phyloP scores from a whole-genome alignment of 1,284 basidiomycete species.

The Ganoderma meredithae region DNA sequence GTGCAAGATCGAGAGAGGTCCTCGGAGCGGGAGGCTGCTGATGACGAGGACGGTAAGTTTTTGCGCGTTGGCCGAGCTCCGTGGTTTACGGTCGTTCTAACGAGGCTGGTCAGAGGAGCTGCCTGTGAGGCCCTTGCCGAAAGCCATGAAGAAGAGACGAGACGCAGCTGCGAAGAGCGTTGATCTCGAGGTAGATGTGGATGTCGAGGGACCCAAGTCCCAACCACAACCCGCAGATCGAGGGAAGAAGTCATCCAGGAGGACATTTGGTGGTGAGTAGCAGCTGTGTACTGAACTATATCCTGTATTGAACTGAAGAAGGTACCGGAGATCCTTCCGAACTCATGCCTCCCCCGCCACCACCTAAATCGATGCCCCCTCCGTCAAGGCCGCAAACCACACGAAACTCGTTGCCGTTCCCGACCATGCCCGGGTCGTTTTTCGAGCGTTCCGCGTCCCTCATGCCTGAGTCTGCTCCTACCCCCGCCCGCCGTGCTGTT shows the following conservation, averaged over 20 bases:
- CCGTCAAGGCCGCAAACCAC: constrained; percentile 33
- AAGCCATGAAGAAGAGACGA: constrained; percentile 24
- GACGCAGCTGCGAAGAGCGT: constrained; percentile 3
- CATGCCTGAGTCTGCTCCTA: constrained; percentile 49
- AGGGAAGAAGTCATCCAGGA: constrained; percentile 12
- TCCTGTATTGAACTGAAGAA: background rate
- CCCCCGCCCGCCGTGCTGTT: constrained; percentile 16
- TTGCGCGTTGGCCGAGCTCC: background rate
- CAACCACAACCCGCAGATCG: constrained; percentile 13
- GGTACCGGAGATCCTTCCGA: constrained; percentile 9
- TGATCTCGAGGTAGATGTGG: constrained; percentile 16
- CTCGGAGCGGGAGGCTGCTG: constrained; percentile 28
- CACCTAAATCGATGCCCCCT: constrained; percentile 10
- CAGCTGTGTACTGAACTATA: background rate
- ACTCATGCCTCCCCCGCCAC: constrained; percentile 29
- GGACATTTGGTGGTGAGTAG: constrained; percentile 5
- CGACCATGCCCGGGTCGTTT: constrained; percentile 81
- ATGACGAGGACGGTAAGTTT: constrained; percentile 32
- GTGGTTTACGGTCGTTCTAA: constrained; percentile 1
- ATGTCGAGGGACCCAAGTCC: constrained; percentile 4
- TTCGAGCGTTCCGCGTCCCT: constrained; percentile 75
- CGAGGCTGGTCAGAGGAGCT: constrained; percentile 16
- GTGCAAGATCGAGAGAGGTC: constrained; percentile 18
- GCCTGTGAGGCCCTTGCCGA: constrained; percentile 12
- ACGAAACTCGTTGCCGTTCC: constrained; percentile 43